Base-by-base conservation (phyloP, 495 filamentous ascomycete species). In the Durotheca rogersii region DNA sequence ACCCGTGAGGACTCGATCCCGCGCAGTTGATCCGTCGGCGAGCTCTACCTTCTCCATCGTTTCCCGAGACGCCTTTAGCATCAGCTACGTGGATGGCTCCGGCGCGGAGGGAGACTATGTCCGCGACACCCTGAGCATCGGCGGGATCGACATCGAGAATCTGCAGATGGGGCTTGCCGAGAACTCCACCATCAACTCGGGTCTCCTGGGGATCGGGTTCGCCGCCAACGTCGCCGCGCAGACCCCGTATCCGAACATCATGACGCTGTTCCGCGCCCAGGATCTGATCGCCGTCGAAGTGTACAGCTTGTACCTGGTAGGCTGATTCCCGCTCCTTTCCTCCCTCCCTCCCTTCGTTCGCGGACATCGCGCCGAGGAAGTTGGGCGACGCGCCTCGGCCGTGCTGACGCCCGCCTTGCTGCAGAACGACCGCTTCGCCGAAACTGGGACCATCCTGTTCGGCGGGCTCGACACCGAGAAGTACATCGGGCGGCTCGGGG, bases 131-230 rank as follows among this genome's bases (percentile, higher is more conserved):
- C 72, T 98, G 27, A 62, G 66, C 19, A 81, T 98, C 29, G 88
- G 81, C 19, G 85, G 79, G 20, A 66, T 73, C 6, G 80, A 69
- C 1, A 67, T 98, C 40, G 75, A 75, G 23, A 68, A 74, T 35
- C 74, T 95, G 36, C 86, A 96, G 67, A 87, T 97, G 66, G 94
- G 92, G 3, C 77, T 95, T 41, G 93, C 87, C 7, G 83, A 82
- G 60, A 64, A 74, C 2, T 85, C 87, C 1, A 79, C 72, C 19
- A 84, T 86, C 18, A 67, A 68, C 63, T 83, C 86, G 41, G 91
- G 92, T 37, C 85, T 98, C n/a, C 69, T 98, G 43, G 93, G 93
- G 15, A 84, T 98, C 42, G 92, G 93, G 15, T 96, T 95, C 64
- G 64, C 74, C 17, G 61, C 77, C 12, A 90, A 91, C 60, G 90